phyloP scores from a whole-genome alignment of 768 basidiomycete species.

The Tephrocybe sp. region DNA sequence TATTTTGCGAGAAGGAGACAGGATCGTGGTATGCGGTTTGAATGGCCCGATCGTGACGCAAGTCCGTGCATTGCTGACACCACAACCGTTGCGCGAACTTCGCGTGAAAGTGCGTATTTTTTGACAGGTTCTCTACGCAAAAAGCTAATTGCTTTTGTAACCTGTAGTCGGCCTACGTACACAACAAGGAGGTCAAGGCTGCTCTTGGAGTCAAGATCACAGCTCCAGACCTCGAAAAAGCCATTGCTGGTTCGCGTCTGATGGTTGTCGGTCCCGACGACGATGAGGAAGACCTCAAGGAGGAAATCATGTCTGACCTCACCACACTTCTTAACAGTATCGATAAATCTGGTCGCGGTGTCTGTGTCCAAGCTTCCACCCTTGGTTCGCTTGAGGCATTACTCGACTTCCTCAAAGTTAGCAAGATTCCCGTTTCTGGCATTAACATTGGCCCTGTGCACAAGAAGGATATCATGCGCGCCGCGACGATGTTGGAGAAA shows the following conservation, averaged over 20 bases:
- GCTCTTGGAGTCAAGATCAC: conserved; percentile 95
- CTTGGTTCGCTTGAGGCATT: conserved; percentile 96
- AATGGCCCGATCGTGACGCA: conserved; percentile 98
- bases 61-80: conserved; percentile 89
- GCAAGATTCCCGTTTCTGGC: conserved; percentile 96
- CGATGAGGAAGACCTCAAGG: conserved; percentile 91
- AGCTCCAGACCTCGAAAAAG: conserved; percentile 94
- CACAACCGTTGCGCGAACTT: conserved; percentile 92
- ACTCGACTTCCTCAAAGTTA: conserved; percentile 89
- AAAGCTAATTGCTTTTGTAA: too few species aligned
- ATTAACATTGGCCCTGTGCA: conserved; percentile 98
- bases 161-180: conserved; percentile 86
- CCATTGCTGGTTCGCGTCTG: conserved; percentile 93
- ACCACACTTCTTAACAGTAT: conserved; percentile 85
- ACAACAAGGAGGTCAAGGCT: conserved; percentile 96
- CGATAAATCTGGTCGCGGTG: conserved; percentile 94
- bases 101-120: conserved; percentile 77
- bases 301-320: conserved; percentile 96
- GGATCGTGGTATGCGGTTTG: conserved; percentile 92
- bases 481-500: conserved; percentile 92
- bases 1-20: conserved; percentile 86
- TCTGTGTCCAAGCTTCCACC: conserved; percentile 96
- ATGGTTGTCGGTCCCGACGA: conserved; percentile 93
- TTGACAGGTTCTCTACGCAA: background rate
- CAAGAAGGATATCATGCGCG: conserved; percentile 91